Evolutionary conservation across 306 rosid genomes (phyloP).

Genomic region (Adenanthera pavonina): DNA sequence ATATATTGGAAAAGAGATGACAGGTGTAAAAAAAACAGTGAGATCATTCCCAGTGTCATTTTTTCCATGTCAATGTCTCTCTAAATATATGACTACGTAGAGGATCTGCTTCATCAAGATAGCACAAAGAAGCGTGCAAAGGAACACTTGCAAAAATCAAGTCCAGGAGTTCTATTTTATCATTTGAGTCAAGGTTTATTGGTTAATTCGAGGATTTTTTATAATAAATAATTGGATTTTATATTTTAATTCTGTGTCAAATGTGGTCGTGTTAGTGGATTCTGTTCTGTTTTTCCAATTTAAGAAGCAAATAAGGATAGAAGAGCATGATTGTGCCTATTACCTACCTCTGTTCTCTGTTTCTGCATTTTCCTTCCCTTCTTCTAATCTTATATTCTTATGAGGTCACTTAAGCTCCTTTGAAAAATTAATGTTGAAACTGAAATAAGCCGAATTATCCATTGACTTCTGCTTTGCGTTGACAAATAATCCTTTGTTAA

Average conservation of each 20-base stretch:
- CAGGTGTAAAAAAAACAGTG: neutral
- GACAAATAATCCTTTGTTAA: slow-evolving; percentile 22
- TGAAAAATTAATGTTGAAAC: slow-evolving; percentile 38
- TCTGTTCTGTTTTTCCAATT: neutral
- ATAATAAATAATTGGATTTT: neutral
- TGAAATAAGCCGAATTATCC: slow-evolving; percentile 39
- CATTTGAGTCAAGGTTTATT: neutral
- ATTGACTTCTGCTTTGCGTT: slow-evolving; percentile 39
- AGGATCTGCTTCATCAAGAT: no score
- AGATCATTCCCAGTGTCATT: neutral
- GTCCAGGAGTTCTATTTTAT: no score
- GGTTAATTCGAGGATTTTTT: neutral
- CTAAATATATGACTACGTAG: neutral
- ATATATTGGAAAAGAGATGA: neutral
- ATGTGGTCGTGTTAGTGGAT: slow-evolving; percentile 4
- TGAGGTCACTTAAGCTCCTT: slow-evolving; percentile 30
- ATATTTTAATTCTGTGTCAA: neutral
- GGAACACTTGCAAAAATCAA: no score
- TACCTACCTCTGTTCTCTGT: slow-evolving; percentile 3
- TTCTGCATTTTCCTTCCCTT: slow-evolving; percentile 14
- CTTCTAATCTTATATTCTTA: neutral
- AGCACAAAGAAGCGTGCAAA: no score
- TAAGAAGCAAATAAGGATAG: slow-evolving; percentile 29
- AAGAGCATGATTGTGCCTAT: neutral
- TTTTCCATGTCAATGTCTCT: neutral